Base-by-base conservation (phyloP, 805 yeast species). In the Cyberlindnera euphorbiiphila region DNA sequence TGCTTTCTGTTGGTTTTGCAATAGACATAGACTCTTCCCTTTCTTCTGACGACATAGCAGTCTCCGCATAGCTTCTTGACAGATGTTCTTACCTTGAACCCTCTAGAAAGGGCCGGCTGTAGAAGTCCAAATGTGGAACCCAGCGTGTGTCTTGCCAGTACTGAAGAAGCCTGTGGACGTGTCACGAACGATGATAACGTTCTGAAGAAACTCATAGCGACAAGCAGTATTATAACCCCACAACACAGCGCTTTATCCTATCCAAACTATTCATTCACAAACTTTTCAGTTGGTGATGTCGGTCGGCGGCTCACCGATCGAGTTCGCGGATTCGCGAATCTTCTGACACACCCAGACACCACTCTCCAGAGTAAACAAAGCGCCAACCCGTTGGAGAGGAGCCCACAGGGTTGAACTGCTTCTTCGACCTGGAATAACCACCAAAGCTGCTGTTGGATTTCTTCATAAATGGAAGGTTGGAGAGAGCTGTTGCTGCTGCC, bases 1-100 rank as follows among this genome's bases (percentile, higher is more conserved):
- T 89, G 98, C 60, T 86, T 87, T 46, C 88, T 87, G 60, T 89
- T 86, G 32, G 93, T 71, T 61, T 89, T 93, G 71, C 98, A 91
- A 59, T 85, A 81, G 26, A 93, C 95, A 49, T 86, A 87, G 10
- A 89, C 91, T 54, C 93, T 74, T 28, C 98, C 98, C 65, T 89
- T 93, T 64, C 98, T 82, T 64, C 94, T 83, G 9, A 93, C 96
- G 64, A 46, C 71, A 51, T 82, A 84, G 61, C 98, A 93, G 60
- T 86, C 93, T 25, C 81, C 72, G 62, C 98, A 93, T 64, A 86
- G 83, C 69, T 85, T 93, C 69, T 89, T 89, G 38, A 93, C 95
- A 1, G 98, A 76, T 5, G 97, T 79, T 62, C 91, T 80, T 31
- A 88, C 95, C 61, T 91, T 91, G 73, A 91, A 88, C 4, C 88